Evolutionary conservation across 176 grass and related monocot species (phyloP).

Genomic region (Eremochloa ophiuroides): DNA sequence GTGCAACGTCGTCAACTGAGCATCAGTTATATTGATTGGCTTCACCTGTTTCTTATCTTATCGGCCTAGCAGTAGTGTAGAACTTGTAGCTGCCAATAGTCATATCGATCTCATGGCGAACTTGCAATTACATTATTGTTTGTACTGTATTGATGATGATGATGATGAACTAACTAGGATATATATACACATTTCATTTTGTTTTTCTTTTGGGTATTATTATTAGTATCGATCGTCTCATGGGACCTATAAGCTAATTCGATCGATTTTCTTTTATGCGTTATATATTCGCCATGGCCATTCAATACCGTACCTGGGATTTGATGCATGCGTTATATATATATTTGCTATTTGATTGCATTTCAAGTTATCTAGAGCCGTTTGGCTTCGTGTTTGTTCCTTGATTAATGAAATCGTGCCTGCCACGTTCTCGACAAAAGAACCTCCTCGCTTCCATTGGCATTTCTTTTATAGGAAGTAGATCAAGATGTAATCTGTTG

Average conservation of each 20-base stretch:
- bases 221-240: not conserved
- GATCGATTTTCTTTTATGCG: not conserved
- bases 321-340: not conserved
- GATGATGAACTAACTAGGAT: not conserved
- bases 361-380: not conserved
- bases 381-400: not conserved
- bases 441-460: not conserved
- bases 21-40: no score
- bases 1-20: conserved; percentile 46
- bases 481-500: no score
- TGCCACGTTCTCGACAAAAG: not conserved
- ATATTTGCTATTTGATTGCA: not conserved
- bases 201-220: not conserved
- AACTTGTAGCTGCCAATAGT: no score
- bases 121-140: no score
- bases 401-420: not conserved
- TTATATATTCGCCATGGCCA: not conserved
- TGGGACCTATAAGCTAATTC: not conserved
- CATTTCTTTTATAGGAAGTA: no score
- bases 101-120: no score
- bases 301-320: not conserved
- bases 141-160: no score
- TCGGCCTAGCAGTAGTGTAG: no score
- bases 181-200: not conserved
- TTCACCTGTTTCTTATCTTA: no score